These are phyloP conservation scores for Barnettozyma botsteinii DNA, from an alignment of 805 yeast genomes.

Conservation along the genomic window DNA sequence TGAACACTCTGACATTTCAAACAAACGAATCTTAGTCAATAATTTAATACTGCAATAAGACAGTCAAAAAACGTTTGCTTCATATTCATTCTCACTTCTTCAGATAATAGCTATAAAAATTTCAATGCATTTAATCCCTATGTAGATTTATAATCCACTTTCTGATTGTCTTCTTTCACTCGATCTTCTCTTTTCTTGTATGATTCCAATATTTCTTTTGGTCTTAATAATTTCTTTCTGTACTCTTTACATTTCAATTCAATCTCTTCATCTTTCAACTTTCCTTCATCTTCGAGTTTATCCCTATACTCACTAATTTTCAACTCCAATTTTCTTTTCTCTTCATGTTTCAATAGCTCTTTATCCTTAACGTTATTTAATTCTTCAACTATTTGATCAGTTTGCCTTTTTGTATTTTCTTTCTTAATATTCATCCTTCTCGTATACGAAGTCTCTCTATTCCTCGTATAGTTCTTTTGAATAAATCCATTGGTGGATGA, in stretches of 20 bases:
- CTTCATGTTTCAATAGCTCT: conserved; percentile 17
- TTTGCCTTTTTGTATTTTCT: conserved; percentile 5
- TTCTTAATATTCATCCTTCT: conserved; percentile 29
- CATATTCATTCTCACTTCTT: too few relatives aligned
- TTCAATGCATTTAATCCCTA: too few relatives aligned
- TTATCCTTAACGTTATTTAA: conserved; percentile 14
- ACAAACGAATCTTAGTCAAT: conserved; percentile 23
- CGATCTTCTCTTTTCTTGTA: conserved; percentile 13
- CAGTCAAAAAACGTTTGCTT: background rate
- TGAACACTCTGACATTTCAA: conserved; percentile 13
- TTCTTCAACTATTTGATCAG: conserved; percentile 6
- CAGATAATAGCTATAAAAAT: too few relatives aligned
- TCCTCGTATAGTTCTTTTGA: conserved; percentile 37
- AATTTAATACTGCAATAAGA: conserved; percentile 14
- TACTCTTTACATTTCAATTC: conserved; percentile 28
- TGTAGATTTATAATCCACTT: background rate
- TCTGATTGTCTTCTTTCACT: conserved; percentile 3
- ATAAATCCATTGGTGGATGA: conserved; percentile 60
- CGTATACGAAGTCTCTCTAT: conserved; percentile 31
- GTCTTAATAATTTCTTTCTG: conserved; percentile 20
- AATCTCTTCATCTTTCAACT: conserved; percentile 32
- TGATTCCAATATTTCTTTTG: conserved; percentile 7
- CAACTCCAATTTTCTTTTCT: conserved; percentile 25
- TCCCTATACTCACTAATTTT: conserved; percentile 47
- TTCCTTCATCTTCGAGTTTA: conserved; percentile 41